Percentiles rank a stretch among this genome's conserved stretches.
phyloP scores from a whole-genome alignment of 495 filamentous ascomycete genomes.

The Neurospora sp. region DNA sequence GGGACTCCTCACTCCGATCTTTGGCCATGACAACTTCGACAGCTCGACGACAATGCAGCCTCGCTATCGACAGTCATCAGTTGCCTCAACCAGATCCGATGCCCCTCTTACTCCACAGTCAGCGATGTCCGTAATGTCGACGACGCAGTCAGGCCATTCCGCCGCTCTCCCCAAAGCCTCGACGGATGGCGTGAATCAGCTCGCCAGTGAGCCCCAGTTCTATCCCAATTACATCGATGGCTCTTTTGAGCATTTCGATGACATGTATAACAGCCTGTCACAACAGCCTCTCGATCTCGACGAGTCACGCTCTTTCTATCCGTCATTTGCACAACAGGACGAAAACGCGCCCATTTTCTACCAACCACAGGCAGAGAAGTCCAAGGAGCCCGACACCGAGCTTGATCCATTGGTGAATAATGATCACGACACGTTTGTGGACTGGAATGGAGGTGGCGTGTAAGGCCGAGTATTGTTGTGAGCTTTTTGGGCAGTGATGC shows the following conservation, averaged over 20 bases:
- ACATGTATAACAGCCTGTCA: not conserved
- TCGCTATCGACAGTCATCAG: not conserved
- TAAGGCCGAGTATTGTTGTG: not conserved
- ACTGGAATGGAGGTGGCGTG: not conserved
- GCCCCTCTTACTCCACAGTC: not conserved
- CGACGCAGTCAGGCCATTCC: not conserved
- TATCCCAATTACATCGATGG: not conserved
- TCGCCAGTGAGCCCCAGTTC: not conserved
- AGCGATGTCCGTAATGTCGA: not conserved
- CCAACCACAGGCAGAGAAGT: not conserved
- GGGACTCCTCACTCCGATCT: not conserved
- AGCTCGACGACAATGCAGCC: not conserved
- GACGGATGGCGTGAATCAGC: not conserved
- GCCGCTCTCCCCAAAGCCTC: not conserved
- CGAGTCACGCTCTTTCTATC: not conserved
- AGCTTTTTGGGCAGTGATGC: not conserved
- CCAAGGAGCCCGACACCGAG: not conserved
- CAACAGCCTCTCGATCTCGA: not conserved
- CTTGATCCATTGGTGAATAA: not conserved
- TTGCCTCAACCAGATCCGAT: not conserved
- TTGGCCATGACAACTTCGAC: not conserved
- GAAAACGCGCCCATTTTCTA: not conserved
- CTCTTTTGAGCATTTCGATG: not conserved
- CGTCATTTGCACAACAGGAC: not conserved
- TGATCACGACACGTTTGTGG: not conserved